Percentiles rank a stretch among this genome's conserved stretches.
Conservation (phyloP, 495 filamentous ascomycete genomes). For the Bryoglossum gracile region DNA sequence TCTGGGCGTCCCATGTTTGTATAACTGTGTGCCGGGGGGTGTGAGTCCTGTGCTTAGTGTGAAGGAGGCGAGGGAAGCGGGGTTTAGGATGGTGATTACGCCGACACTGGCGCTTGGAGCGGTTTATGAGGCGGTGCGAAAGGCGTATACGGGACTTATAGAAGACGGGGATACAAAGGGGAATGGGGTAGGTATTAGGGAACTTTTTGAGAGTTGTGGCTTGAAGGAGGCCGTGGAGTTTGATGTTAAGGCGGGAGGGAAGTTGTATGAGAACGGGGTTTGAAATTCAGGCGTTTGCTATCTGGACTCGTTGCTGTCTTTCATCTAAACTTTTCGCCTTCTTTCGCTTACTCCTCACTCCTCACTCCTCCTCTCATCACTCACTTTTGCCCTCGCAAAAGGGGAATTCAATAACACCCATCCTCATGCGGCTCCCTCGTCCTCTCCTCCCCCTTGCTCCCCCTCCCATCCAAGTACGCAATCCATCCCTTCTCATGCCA, state of each 20-base stretch:
- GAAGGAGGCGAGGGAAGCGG: constrained; percentile 50
- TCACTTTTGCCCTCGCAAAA: no score
- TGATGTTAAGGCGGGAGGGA: constrained; percentile 19
- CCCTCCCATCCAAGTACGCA: constrained; percentile 12
- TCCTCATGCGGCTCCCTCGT: constrained; percentile 7
- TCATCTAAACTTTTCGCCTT: neutral
- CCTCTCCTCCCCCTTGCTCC: neutral
- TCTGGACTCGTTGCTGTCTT: neutral
- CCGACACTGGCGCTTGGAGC: constrained; percentile 44
- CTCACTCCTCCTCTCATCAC: no score
- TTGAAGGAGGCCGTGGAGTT: constrained; percentile 19
- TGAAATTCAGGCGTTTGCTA: no score
- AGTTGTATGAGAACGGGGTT: constrained; percentile 17
- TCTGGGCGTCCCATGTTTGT: constrained; percentile 51
- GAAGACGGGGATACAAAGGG: constrained; percentile 41
- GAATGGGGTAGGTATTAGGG: constrained; percentile 33
- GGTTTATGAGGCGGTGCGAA: constrained; percentile 45
- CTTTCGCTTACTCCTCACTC: no score
- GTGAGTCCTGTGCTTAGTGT: constrained; percentile 50
- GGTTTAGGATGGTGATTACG: constrained; percentile 58
- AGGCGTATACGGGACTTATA: constrained; percentile 37
- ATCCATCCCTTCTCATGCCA: constrained; percentile 21
- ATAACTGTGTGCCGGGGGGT: constrained; percentile 60
- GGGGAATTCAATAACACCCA: constrained; percentile 12
- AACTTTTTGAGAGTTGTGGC: constrained; percentile 27